Evolutionary conservation across 2,329 filamentous ascomycete species (phyloP).

Genomic region (Lachnellula suecica): DNA sequence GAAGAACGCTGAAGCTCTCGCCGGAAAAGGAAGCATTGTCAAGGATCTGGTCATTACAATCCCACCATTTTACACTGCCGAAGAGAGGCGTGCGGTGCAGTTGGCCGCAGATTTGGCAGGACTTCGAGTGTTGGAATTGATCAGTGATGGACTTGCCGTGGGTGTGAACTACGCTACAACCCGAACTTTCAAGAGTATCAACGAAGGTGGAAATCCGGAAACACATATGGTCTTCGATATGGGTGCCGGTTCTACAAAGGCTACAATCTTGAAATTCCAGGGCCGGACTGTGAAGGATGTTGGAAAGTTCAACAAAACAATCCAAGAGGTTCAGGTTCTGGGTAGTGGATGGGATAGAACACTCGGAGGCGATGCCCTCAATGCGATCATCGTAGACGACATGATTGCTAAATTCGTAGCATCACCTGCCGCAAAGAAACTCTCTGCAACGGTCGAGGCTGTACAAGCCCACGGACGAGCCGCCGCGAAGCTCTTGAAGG

Average conservation of each 20-base stretch:
- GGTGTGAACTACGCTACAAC: conserved; percentile 93
- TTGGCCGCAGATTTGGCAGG: conserved; percentile 85
- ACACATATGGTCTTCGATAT: conserved; percentile 95
- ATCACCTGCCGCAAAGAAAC: conserved; percentile 65
- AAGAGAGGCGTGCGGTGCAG: conserved; percentile 85
- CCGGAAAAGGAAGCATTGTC: conserved; percentile 71
- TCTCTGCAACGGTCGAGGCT: conserved; percentile 58
- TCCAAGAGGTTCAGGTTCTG: conserved; percentile 90
- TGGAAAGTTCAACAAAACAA: conserved; percentile 91
- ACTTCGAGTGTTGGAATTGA: conserved; percentile 77
- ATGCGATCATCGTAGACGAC: conserved; percentile 83
- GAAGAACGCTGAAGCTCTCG: conserved; percentile 81
- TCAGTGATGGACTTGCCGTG: conserved; percentile 89
- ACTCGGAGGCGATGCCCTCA: conserved; percentile 86
- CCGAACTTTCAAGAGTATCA: conserved; percentile 82
- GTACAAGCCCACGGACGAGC: conserved; percentile 78
- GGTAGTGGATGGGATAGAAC: conserved; percentile 86
- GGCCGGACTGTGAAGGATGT: conserved; percentile 86
- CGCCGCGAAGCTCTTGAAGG: conserved; percentile 88
- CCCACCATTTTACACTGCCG: conserved; percentile 83
- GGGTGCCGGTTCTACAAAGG: conserved; percentile 92
- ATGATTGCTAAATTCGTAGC: conserved; percentile 80
- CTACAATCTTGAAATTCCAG: conserved; percentile 87
- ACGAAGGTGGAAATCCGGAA: conserved; percentile 82
- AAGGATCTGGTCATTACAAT: conserved; percentile 86